Evolutionary conservation across 768 basidiomycete genomes (phyloP).

Genomic region (Serendipita vermifera): DNA sequence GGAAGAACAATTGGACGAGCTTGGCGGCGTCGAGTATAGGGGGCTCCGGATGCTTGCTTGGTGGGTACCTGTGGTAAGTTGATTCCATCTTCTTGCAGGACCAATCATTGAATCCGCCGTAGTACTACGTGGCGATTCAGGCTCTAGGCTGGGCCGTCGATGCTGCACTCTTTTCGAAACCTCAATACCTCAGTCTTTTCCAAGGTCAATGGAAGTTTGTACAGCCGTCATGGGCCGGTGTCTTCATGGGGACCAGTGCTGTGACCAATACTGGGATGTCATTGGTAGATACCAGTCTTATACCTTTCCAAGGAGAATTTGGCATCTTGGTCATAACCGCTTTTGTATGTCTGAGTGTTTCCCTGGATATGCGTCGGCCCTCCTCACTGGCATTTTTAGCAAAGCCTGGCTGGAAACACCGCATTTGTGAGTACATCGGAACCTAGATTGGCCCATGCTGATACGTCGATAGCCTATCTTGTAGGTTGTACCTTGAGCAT

Average conservation of each 20-base stretch:
- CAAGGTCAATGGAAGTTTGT: slow-evolving; percentile 29
- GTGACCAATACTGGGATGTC: slow-evolving; percentile 86
- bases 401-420: slow-evolving; percentile 83
- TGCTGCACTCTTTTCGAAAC: slow-evolving; percentile 61
- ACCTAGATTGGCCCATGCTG: slow-evolving; percentile 4
- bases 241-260: slow-evolving; percentile 73
- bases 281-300: slow-evolving; percentile 77
- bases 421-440: slow-evolving; percentile 56
- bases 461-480: slow-evolving; percentile 52
- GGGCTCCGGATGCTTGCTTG: slow-evolving; percentile 23
- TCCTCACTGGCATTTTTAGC: slow-evolving; percentile 46
- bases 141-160: slow-evolving; percentile 57
- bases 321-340: slow-evolving; percentile 19
- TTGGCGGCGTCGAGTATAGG: slow-evolving; percentile 28
- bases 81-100: neutral
- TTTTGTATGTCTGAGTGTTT: neutral
- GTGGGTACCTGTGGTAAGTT: slow-evolving; percentile 25
- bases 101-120: neutral
- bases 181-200: slow-evolving; percentile 27
- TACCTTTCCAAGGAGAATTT: slow-evolving; percentile 67
- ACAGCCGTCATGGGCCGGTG: slow-evolving; percentile 44
- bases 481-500: slow-evolving; percentile 35
- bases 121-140: slow-evolving; percentile 74
- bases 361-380: no score
- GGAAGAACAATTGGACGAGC: slow-evolving; percentile 27